phyloP scores from a whole-genome alignment of 768 basidiomycete species.

The Mycena capillaripes region DNA sequence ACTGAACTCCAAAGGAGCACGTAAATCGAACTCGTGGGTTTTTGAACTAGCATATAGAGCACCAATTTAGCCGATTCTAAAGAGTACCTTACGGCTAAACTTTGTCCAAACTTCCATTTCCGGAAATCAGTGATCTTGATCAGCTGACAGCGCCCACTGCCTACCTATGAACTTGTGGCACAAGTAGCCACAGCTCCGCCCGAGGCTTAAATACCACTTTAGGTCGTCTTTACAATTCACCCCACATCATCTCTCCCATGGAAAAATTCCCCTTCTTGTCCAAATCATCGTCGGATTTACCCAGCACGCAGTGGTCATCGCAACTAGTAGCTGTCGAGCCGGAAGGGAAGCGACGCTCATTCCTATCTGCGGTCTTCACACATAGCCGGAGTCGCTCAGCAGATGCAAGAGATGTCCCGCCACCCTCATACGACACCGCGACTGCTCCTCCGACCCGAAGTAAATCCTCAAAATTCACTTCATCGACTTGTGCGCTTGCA shows the following conservation, averaged over 20 bases:
- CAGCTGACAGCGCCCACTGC: too few species aligned
- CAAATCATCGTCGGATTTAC: constrained; percentile 18
- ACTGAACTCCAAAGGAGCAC: too few species aligned
- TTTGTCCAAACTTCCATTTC: too few species aligned
- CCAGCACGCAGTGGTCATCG: not conserved
- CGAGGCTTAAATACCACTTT: not conserved
- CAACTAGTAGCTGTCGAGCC: not conserved
- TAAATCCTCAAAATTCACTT: not conserved
- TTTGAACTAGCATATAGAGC: too few species aligned
- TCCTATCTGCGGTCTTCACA: constrained; percentile 22
- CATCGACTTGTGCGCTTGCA: constrained; percentile 4
- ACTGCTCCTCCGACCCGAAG: constrained; percentile 6
- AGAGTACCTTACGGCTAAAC: too few species aligned
- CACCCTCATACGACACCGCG: constrained; percentile 26
- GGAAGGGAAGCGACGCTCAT: constrained; percentile 8
- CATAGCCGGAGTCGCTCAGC: constrained; percentile 16
- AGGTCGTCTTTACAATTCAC: not conserved
- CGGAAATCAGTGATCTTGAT: too few species aligned
- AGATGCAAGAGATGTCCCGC: not conserved
- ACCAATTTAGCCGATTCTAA: too few species aligned
- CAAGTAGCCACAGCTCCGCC: not conserved
- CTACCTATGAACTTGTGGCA: too few species aligned
- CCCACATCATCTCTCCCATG: not conserved
- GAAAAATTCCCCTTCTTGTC: not conserved
- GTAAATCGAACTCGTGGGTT: too few species aligned